Base-by-base conservation (phyloP, 371 early-diverging fungal species). In the Mortierella sp. region DNA sequence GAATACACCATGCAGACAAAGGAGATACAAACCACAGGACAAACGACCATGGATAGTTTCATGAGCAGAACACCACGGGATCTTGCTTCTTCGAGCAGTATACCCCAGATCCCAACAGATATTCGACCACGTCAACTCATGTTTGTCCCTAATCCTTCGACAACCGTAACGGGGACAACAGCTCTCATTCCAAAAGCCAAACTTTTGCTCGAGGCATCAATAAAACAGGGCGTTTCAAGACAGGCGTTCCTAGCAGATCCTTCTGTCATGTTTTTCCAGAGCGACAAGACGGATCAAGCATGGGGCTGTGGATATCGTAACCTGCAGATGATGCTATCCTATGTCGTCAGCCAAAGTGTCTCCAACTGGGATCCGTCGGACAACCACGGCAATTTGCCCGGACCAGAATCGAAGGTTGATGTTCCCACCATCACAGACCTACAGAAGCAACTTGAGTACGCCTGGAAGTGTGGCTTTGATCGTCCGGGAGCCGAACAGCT, bases 281-380 rank as follows among this genome's bases (percentile, higher is more conserved):
- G 76, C 49, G 76, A 75, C 27, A 48, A 52, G 24, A 52, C 80
- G 21, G 91, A 91, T 60, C 79, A 85, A n/a, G 88, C 87, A 11
- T 93, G 91, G 90, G 91, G 88, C 0, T 93, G 93, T 58, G 93
- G 93, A 3, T 93, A 93, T 63, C 82, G 92, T 9, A 92, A 92
- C 60, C 81, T 86, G 31, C 91, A 91, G 56, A 92, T 90, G 89
- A 62, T 92, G 28, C 72, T 90, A 70, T 86, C 85, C 5, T 86
- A 85, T 53, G 60, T 90, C 2, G 79, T 83, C 57, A 47, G 56
- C 7, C 70, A 81, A 43, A 61, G 63, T 7, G 72, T 71, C 49
- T 42, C 21, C 11, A 15, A n/a, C n/a, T n/a, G n/a, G n/a, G n/a
- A n/a, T n/a, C n/a, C n/a, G n/a, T n/a, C n/a, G n/a, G n/a, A 17